Percentiles rank a stretch among this genome's conserved stretches.
Conservation (phyloP, 441 rosid genomes). For the Mallotus repandus region DNA sequence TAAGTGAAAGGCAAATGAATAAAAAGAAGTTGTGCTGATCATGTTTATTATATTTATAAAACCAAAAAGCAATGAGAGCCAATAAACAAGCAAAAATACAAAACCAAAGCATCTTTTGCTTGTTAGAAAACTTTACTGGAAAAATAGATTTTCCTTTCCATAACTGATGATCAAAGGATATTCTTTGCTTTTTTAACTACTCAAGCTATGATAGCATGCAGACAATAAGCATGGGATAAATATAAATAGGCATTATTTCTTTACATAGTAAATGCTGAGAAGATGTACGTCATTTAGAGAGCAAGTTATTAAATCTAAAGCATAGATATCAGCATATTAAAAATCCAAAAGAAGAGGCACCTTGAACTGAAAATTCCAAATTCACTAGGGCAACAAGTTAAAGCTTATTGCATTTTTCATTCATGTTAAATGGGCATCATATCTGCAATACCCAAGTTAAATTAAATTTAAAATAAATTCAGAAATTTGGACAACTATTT, state of each 20-base stretch:
- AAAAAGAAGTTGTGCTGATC: neutral
- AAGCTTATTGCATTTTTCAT: neutral
- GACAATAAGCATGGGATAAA: neutral
- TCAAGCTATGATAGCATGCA: neutral
- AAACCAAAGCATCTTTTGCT: neutral
- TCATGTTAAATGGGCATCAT: too few relatives aligned
- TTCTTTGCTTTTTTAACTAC: neutral
- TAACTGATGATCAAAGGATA: neutral
- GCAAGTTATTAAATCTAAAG: neutral
- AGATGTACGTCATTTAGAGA: neutral
- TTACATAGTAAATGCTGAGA: neutral
- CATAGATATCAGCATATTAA: neutral
- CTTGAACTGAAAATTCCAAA: slow-evolving; percentile 1
- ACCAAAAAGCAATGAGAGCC: neutral
- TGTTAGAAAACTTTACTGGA: neutral
- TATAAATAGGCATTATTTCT: neutral
- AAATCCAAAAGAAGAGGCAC: neutral
- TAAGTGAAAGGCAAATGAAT: slow-evolving; percentile 5
- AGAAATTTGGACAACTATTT: neutral
- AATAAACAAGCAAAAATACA: neutral
- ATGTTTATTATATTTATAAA: neutral
- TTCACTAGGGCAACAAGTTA: neutral
- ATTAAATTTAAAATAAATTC: neutral
- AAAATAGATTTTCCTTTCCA: neutral
- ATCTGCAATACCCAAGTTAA: neutral